Evolutionary conservation across 2,329 filamentous ascomycete genomes (phyloP), one percentile per base, ranked within the genome.

Genomic region (Blastomyces gilchristii): DNA sequence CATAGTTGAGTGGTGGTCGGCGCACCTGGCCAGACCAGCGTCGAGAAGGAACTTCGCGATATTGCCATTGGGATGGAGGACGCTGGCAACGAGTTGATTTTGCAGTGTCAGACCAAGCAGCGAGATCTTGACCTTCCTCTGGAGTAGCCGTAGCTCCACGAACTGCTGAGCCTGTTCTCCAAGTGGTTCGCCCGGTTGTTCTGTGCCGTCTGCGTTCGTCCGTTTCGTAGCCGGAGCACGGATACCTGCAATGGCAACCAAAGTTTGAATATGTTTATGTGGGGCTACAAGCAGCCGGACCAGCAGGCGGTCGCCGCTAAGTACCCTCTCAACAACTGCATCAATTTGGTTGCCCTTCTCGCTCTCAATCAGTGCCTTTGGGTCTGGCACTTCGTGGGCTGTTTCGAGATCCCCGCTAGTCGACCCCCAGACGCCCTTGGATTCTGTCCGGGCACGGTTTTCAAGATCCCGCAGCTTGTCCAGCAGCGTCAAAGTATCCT

Each of bases 1-100:
- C 78, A 97, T 82, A 49, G 91, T 95, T 0, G 93, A 96, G 79
- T 99, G 94, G 77, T 94, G 92, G 76, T 99, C 94, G 67, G 92
- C 91, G 80, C 93, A 97, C 71, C 91, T 85, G 50, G 93, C 94
- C 63, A 97, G 82, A 69, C 94, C 94, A 61, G 91, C 90, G 70
- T 93, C 86, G 54, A 99, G 85, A 53, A 99, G 77, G 75, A 96
- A 95, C 68, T 90, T 90, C 66, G 92, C 91, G 74, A 99, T 96
- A 76, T 91, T 96, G 66, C 94, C 94, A 65, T 87, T 85, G 37
- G 92, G 92, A 78, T 99, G 94, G 67, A 92, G 82, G 53, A 99
- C 83, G 59, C 86, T 86, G 63, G 89, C 94, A 62, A 99, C 86
- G n/a, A 99, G 83, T 72, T 97, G 90, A 64, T 90, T 90, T 76